Conservation (phyloP, 345 rosid genomes). For the Populus euphratica region DNA sequence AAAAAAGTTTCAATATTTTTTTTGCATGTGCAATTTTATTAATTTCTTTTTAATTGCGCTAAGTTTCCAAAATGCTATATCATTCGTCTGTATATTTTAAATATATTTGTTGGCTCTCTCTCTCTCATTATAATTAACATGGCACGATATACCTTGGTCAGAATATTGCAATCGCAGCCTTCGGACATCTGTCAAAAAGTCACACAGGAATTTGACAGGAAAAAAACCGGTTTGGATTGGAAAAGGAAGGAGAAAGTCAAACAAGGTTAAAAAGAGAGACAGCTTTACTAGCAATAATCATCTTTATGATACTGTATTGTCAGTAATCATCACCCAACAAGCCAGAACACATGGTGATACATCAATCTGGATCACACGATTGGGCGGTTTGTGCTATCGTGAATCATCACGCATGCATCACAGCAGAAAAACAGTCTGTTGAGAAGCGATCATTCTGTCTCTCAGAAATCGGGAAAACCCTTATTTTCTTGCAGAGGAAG, state of each 20-base stretch:
- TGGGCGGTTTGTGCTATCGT: slow-evolving; percentile 5
- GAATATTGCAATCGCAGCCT: slow-evolving; percentile 1
- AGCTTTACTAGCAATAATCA: background rate
- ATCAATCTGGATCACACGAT: slow-evolving; percentile 30
- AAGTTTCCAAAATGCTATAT: background rate
- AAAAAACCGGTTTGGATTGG: no score
- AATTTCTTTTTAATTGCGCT: no score
- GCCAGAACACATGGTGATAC: background rate
- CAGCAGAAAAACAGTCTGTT: slow-evolving; percentile 2
- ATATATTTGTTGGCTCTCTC: background rate
- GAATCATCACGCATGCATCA: slow-evolving; percentile 19
- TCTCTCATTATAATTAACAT: background rate
- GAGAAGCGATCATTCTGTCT: slow-evolving; percentile 6
- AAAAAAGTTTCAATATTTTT: no score
- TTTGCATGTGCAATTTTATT: no score
- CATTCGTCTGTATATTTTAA: slow-evolving; percentile 15
- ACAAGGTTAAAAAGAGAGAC: background rate
- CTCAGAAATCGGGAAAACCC: background rate
- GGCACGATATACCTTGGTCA: background rate
- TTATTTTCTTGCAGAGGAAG: background rate
- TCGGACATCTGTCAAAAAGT: background rate
- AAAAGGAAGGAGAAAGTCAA: background rate
- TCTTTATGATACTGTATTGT: slow-evolving; percentile 2
- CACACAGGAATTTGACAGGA: background rate
- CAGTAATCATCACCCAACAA: background rate